A percentile compares a stretch with the other conserved stretches of the same genome.
These are phyloP conservation scores for Fragaria ananassa DNA, from an alignment of 306 rosid genomes.

Conservation along the genomic window DNA sequence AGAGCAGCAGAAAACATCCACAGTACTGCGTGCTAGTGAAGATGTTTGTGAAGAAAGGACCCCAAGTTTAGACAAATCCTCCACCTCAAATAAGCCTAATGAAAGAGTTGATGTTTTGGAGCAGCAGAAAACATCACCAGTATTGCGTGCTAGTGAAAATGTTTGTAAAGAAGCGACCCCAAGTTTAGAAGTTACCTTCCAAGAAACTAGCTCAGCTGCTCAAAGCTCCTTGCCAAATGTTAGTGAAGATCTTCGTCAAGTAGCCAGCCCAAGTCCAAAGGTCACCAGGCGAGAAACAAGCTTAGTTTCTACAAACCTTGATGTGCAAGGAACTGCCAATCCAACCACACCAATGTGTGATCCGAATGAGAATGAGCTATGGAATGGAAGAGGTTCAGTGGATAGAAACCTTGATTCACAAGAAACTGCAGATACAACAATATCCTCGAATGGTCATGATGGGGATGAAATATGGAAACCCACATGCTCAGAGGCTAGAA, in stretches of 20 bases:
- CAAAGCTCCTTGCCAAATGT: neutral
- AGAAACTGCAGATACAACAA: neutral
- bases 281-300: neutral
- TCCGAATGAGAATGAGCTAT: neutral
- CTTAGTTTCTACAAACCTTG: neutral
- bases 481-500: conserved; percentile 22
- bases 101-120: conserved; percentile 10
- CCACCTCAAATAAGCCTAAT: conserved; percentile 19
- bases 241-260: neutral
- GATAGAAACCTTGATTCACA: conserved; percentile 4
- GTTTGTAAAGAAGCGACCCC: neutral
- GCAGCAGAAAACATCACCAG: conserved; percentile 8
- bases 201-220: neutral
- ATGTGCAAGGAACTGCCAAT: neutral
- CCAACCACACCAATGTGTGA: neutral
- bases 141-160: conserved; percentile 12
- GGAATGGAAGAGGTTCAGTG: neutral
- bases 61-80: neutral
- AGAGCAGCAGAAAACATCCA: conserved; percentile 7
- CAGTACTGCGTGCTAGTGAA: conserved; percentile 12
- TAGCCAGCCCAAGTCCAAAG: neutral
- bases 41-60: neutral
- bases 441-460: neutral
- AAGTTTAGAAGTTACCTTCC: neutral
- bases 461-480: conserved; percentile 11